Evolutionary conservation across 192 early-diverging fungal species (phyloP).

Genomic region (Mycoemilia scoparia): DNA sequence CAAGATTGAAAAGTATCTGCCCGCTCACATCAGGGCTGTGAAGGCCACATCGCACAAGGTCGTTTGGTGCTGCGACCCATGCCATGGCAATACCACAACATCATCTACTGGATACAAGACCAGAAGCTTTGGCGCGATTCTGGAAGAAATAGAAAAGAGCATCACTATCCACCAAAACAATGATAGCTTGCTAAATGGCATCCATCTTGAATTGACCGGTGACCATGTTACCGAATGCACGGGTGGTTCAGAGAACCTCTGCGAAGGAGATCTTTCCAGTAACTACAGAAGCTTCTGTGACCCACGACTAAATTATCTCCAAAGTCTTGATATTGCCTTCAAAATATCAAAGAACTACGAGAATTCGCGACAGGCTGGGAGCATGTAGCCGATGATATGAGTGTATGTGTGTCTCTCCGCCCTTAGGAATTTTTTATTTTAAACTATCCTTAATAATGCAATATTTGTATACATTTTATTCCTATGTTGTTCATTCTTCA

Average conservation of each 20-base stretch:
- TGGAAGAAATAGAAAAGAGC: constrained; percentile 61
- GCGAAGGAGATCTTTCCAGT: constrained; percentile 53
- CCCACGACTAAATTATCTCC: constrained; percentile 92
- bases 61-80: constrained; percentile 94
- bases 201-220: constrained; percentile 95
- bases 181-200: constrained; percentile 63
- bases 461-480: too few relatives aligned
- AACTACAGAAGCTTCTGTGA: constrained; percentile 97
- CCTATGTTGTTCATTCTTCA: too few relatives aligned
- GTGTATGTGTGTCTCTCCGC: too few relatives aligned
- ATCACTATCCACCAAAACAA: constrained; percentile 65
- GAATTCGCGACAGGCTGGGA: constrained; percentile 27
- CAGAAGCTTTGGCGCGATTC: constrained; percentile 75
- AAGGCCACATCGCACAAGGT: constrained; percentile 65
- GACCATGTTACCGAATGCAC: constrained; percentile 91
- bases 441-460: too few relatives aligned
- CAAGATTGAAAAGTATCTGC: constrained; percentile 66
- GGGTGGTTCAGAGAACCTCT: constrained; percentile 94
- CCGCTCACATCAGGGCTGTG: constrained; percentile 82
- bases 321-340: constrained; percentile 91
- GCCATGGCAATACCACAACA: constrained; percentile 95
- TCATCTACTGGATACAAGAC: constrained; percentile 76
- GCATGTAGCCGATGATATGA: too few relatives aligned
- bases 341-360: constrained; percentile 82
- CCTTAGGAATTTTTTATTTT: too few relatives aligned